Base-by-base conservation (phyloP, 192 early-diverging fungal genomes). In the Coemansia sp. region DNA sequence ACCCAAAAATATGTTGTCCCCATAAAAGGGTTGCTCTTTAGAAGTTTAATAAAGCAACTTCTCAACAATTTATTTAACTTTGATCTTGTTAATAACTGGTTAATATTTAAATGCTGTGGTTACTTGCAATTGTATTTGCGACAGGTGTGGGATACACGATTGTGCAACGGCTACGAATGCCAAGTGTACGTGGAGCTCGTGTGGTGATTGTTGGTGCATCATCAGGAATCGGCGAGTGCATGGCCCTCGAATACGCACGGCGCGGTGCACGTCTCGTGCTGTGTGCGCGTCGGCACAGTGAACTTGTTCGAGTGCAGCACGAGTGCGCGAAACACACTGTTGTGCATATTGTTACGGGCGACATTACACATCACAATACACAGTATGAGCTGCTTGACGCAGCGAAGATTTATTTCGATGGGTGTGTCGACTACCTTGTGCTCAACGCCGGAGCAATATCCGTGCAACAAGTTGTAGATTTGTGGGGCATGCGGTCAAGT, bases 121-220 rank as follows among this genome's bases (percentile, higher is more conserved):
- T 51, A 54, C 29, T 64, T 4, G 53, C 54, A 48, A 16, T 47
- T 9, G 20, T 68, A 10, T 38, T 45, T 7, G 48, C 23, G 1
- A 54, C 11, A 20, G 9, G 38, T 14, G 49, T 53, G 16, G 54
- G 58, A n/a, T 62, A 64, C 64, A 32, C n/a, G 32, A 14, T 48
- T 7, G 13, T 51, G 43, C 60, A 37, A n/a, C n/a, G 9, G 22
- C 27, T 66, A 49, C 64, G 61, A 9, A 64, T 58, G 0, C 66
- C 79, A 0, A 64, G 61, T 14, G 54, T 73, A 2, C 20, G 24
- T 10, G 64, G 68, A 0, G 77, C 84, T 54, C 57, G 69, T 38
- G 90, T 91, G 3, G 85, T 91, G 2, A 86, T 92, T 54, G 81
- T 94, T 20, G 93, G 93, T 0, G 89, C 88, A 19, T 90, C 88